Percentiles rank a stretch among this genome's conserved stretches.
Conservation (phyloP, 2,329 filamentous ascomycete species). For the Verticillium nonalfalfae region DNA sequence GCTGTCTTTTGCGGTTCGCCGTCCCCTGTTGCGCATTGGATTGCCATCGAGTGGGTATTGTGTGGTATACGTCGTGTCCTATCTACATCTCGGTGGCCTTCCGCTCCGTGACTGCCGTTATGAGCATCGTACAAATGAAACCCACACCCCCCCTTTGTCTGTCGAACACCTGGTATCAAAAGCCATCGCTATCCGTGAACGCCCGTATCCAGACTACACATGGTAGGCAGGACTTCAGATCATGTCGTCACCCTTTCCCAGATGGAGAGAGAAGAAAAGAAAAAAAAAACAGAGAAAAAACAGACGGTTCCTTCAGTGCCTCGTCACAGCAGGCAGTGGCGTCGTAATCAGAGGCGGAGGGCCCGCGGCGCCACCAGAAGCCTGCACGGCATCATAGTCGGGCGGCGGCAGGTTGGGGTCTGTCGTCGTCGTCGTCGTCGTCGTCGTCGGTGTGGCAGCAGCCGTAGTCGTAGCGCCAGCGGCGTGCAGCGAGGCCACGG, state of each 20-base stretch:
- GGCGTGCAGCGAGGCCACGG: neutral
- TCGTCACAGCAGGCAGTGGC: neutral
- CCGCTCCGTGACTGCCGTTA: neutral
- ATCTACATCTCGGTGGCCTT: too few species aligned
- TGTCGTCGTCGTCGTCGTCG: too few species aligned
- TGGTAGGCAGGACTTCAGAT: too few species aligned
- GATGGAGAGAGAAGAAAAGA: neutral
- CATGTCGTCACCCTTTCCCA: neutral
- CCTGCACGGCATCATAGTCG: neutral
- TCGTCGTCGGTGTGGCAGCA: neutral
- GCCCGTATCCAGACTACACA: neutral
- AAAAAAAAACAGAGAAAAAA: neutral
- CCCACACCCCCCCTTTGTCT: neutral
- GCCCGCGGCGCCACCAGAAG: neutral
- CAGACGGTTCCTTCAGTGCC: neutral
- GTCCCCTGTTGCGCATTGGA: neutral
- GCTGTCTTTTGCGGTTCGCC: neutral
- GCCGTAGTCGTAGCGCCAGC: neutral
- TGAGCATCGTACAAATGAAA: neutral
- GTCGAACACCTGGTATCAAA: neutral
- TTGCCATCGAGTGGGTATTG: neutral
- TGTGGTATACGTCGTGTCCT: neutral
- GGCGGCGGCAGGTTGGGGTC: neutral
- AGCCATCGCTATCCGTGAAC: neutral
- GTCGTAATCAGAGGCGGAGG: neutral